phyloP scores from a whole-genome alignment of 192 early-diverging fungal genomes.

The Coemansia sp. region DNA sequence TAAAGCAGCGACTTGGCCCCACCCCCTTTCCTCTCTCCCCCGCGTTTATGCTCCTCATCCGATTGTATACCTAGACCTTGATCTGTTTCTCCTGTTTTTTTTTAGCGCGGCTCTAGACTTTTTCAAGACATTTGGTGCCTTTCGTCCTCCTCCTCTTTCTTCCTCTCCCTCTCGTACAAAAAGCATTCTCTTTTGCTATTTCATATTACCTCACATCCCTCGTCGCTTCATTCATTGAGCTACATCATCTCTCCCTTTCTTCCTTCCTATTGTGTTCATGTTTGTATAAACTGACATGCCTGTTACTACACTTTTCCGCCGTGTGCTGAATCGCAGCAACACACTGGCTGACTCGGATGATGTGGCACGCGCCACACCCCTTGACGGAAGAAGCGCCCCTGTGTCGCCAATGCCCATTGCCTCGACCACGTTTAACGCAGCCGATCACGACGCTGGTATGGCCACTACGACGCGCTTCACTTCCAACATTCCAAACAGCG shows the following conservation, averaged over 20 bases:
- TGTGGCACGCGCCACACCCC: not conserved
- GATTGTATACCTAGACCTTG: slow-evolving; percentile 1
- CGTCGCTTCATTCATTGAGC: not conserved
- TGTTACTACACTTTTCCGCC: slow-evolving; percentile 35
- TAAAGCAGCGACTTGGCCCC: not conserved
- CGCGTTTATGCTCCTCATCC: not conserved
- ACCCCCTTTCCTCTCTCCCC: not conserved
- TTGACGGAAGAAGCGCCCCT: not conserved
- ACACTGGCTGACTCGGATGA: slow-evolving; percentile 14
- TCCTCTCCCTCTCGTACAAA: not conserved
- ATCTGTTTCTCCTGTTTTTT: not conserved
- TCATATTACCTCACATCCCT: not conserved
- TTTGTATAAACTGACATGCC: slow-evolving; percentile 9
- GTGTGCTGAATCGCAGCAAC: slow-evolving; percentile 40
- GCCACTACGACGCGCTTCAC: slow-evolving; percentile 9
- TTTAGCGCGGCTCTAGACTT: not conserved
- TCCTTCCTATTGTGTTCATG: not conserved
- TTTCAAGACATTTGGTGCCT: not conserved
- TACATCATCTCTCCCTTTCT: not conserved
- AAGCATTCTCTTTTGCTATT: not conserved
- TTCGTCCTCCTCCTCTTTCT: not conserved
- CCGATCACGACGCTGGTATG: slow-evolving; percentile 8
- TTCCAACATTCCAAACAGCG: not conserved
- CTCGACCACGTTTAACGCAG: not conserved
- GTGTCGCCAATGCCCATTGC: slow-evolving; percentile 10